These are phyloP conservation scores for Thermothelomyces thermophilus DNA, from an alignment of 2,329 filamentous ascomycete species.

Conservation along the genomic window DNA sequence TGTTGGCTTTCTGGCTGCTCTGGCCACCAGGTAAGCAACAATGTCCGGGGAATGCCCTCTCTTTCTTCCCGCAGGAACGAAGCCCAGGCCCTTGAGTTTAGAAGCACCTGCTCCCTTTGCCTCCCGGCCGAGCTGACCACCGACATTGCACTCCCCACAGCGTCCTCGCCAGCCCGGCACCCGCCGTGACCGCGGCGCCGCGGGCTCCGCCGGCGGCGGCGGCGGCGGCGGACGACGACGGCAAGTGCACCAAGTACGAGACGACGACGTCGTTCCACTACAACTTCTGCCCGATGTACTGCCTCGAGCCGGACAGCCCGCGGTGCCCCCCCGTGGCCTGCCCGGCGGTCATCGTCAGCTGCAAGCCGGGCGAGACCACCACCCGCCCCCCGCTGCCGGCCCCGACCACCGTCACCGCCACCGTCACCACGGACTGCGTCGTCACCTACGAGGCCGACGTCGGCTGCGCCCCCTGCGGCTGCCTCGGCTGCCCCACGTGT, in stretches of 20 bases:
- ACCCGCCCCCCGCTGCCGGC: background rate
- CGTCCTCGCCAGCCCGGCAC: background rate
- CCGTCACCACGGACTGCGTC: background rate
- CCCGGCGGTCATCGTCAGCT: background rate
- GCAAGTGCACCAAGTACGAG: background rate
- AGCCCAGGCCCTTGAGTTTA: too few relatives aligned
- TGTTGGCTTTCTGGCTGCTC: background rate
- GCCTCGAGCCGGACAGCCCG: background rate
- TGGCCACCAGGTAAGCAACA: background rate
- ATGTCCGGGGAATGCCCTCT: too few relatives aligned
- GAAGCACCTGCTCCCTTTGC: too few relatives aligned
- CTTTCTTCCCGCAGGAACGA: background rate
- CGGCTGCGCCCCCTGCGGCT: background rate
- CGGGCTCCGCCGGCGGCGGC: background rate
- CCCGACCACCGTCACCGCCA: background rate
- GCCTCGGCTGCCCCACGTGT: constrained; percentile 32
- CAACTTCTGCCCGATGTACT: background rate
- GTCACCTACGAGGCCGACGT: background rate
- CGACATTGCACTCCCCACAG: background rate
- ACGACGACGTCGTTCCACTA: background rate
- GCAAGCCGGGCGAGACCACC: background rate
- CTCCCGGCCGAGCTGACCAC: background rate
- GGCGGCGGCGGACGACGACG: background rate
- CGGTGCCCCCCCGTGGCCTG: background rate
- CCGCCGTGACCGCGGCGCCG: background rate